Conservation (phyloP, 2,329 filamentous ascomycete species). For the Phoma sp. region DNA sequence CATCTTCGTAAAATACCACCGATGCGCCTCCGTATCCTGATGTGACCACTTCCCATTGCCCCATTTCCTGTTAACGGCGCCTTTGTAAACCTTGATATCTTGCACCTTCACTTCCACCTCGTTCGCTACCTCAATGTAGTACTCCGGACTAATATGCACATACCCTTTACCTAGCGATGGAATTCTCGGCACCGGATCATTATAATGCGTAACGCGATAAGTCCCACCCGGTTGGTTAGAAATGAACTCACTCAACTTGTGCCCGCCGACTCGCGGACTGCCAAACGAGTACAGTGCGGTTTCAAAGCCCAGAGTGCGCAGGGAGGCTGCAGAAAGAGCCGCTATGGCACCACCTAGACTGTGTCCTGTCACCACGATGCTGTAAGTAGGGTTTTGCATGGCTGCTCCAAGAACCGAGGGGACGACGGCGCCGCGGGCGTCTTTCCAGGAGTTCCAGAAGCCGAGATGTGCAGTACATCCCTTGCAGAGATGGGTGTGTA, state of each 20-base stretch:
- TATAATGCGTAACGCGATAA: slow-evolving; percentile 70
- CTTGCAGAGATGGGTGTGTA: slow-evolving; percentile 50
- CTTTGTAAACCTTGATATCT: slow-evolving; percentile 35
- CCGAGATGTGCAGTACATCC: slow-evolving; percentile 64
- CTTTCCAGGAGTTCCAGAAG: slow-evolving; percentile 65
- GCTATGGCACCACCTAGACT: slow-evolving; percentile 71
- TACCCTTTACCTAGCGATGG: slow-evolving; percentile 67
- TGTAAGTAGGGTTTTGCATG: slow-evolving; percentile 58
- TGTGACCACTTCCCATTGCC: slow-evolving; percentile 41
- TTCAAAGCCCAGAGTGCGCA: slow-evolving; percentile 32
- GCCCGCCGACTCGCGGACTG: slow-evolving; percentile 70
- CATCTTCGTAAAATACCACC: slow-evolving; percentile 43
- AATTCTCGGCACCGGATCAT: slow-evolving; percentile 71
- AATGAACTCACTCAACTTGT: slow-evolving; percentile 62
- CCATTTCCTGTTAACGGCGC: slow-evolving; percentile 25
- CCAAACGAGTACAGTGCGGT: slow-evolving; percentile 64
- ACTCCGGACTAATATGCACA: slow-evolving; percentile 72
- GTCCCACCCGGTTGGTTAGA: slow-evolving; percentile 59
- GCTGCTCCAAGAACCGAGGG: slow-evolving; percentile 54
- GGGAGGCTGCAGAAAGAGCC: slow-evolving; percentile 63
- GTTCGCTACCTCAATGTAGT: slow-evolving; percentile 53
- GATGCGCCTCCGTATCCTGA: slow-evolving; percentile 41
- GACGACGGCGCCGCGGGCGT: slow-evolving; percentile 55
- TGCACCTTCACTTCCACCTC: slow-evolving; percentile 20
- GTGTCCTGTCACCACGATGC: slow-evolving; percentile 67